Evolutionary conservation across 2,329 filamentous ascomycete species (phyloP).

Genomic region (Xylaria polymorpha): DNA sequence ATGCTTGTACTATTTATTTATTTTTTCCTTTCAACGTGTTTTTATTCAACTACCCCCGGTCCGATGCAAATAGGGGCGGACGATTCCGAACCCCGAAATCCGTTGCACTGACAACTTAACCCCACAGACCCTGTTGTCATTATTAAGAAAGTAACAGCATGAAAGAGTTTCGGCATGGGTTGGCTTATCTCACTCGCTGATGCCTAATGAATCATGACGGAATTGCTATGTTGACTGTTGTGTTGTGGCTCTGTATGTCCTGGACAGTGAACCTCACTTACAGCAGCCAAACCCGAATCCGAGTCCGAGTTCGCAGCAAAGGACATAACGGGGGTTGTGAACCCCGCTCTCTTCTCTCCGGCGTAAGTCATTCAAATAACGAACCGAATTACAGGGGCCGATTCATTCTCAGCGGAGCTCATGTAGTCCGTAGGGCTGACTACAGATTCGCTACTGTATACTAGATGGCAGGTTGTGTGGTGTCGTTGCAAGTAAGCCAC

Average conservation of each 20-base stretch:
- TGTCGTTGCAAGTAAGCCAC: too few species aligned
- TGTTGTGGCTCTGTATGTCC: background rate
- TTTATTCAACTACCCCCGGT: background rate
- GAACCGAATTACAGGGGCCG: background rate
- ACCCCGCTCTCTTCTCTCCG: constrained; percentile 1
- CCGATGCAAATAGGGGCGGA: background rate
- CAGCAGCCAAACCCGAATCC: background rate
- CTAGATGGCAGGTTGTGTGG: background rate
- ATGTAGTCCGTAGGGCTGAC: background rate
- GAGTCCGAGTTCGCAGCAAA: background rate
- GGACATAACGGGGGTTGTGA: constrained; percentile 7
- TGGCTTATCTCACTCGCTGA: background rate
- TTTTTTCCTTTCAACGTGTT: background rate
- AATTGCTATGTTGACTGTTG: background rate
- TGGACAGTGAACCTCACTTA: background rate
- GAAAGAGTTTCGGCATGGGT: constrained; percentile 1
- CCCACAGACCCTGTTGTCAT: background rate
- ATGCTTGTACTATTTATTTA: constrained; percentile 13
- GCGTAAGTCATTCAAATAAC: background rate
- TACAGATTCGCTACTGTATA: background rate
- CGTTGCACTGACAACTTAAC: background rate
- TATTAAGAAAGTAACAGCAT: background rate
- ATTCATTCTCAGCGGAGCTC: constrained; percentile 1
- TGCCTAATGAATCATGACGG: background rate
- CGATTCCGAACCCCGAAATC: constrained; percentile 27